Base-by-base conservation (phyloP, 768 basidiomycete species). In the Strobilomyces dryophilus region DNA sequence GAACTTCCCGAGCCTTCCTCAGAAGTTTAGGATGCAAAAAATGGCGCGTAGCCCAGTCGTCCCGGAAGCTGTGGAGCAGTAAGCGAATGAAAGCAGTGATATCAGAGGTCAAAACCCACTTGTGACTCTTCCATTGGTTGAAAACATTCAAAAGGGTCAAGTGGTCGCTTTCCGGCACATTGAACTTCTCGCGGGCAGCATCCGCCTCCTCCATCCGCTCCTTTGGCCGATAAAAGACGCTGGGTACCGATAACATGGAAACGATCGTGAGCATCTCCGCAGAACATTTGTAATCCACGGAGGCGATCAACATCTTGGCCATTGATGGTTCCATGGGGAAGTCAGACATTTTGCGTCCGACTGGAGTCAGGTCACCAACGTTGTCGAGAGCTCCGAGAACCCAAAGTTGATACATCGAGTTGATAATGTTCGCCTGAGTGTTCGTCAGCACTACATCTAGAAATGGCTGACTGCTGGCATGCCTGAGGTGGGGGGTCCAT, bases 401-500 rank as follows among this genome's bases (percentile, higher is more conserved):
- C 97, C 97, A 99, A 34, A 99, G 84, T 68, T 98, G 97, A 69
- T 98, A 99, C 94, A 98, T 98, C 7, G 95, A 98, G 68, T 98
- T 98, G 41, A 99, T 76, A 61, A 98, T 99, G 66, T 98, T 98
- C 49, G 92, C 91, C 87, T 94, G 58, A 4, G 34, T 4, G 46
- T 34, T 39, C 15, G 49, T 61, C 49, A 57, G 27, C 43, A 17
- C 40, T 26, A n/a, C 2, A 0, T 32, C 24, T 7, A 2, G 1
- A 31, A 15, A 36, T 36, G 29, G 15, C 39, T 11, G 7, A 5
- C 26, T 27, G 45, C 29, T 45, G 44, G 59, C 69, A 50, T 61
- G 87, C 91, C 79, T 95, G 94, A n/a, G 97, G 97, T 20, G 97
- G 97, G n/a, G 97, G 97, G 68, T 99, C 97, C 97, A 99, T 98